Base-by-base conservation (phyloP, 352 stramenopile genomes). In the Peronospora belbahrii region DNA sequence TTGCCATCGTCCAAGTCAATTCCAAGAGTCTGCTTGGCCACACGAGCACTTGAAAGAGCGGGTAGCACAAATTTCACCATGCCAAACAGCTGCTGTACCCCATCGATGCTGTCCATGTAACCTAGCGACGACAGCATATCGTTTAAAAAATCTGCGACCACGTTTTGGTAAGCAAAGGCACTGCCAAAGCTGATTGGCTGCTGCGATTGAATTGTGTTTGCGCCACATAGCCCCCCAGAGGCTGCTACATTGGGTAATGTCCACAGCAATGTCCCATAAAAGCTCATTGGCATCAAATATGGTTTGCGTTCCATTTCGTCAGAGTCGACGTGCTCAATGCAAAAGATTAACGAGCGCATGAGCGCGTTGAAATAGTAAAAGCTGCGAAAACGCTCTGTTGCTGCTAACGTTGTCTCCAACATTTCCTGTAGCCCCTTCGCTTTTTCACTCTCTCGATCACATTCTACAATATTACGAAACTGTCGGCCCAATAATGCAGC, bases 11-110 rank as follows among this genome's bases (percentile, higher is more conserved):
- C 33, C 42, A 25, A 20, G 36, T 65, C 43, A 40, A 69, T 62
- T 13, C 42, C 42, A 19, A 80, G 42, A 24, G 43, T 62, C 22
- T 64, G 60, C 5, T 67, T 42, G 1, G 73, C 68, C 28, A 87
- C 68, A 1, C 42, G 20, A 6, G 47, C 24, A n/a, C 62, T 76
- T 7, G 61, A 62, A 2, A 85, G 52, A 39, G 73, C 63, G 27
- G 75, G 72, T 2, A 67, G 40, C 7, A 85, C 62, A 19, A 87
- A 73, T 34, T 76, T 80, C 13, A 76, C 68, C 73, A 87, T 87
- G 2, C 68, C 72, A 31, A 83, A 62, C 22, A 87, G 41, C 27
- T 85, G 65, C 22, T 67, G 62, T 1, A 49, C 36, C 9, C 58
- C 51, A 10, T 74, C 61, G 1, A 81, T 41, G 13, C 67, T 66